phyloP scores from a whole-genome alignment of 441 rosid genomes.

The Viola pubescens region DNA sequence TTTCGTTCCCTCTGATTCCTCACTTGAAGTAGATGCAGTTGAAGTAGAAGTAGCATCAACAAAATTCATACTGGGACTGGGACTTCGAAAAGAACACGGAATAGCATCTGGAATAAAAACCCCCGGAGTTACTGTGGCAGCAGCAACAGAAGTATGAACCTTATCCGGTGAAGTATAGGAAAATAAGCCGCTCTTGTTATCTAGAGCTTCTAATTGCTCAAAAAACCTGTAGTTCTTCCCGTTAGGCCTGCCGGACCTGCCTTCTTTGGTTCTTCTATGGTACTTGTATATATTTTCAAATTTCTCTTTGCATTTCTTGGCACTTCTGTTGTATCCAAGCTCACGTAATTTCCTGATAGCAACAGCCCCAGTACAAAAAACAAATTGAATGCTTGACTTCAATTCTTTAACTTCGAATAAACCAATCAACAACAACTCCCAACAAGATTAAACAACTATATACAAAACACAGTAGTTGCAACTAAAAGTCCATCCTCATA shows the following conservation, averaged over 20 bases:
- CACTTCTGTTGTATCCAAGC: conserved; percentile 46
- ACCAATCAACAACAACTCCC: conserved; percentile 15
- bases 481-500: neutral
- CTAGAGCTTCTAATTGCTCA: conserved; percentile 53
- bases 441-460: conserved; percentile 5
- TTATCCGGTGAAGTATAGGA: conserved; percentile 21
- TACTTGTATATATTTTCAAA: conserved; percentile 61
- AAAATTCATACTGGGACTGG: conserved; percentile 18
- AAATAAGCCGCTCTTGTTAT: conserved; percentile 19
- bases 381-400: conserved; percentile 9
- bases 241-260: conserved; percentile 27
- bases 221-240: conserved; percentile 50
- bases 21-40: conserved; percentile 27
- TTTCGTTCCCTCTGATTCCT: conserved; percentile 28
- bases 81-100: conserved; percentile 23
- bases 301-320: conserved; percentile 70
- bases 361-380: conserved; percentile 16
- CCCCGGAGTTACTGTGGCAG: conserved; percentile 18
- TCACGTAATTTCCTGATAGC: conserved; percentile 41
- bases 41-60: conserved; percentile 28
- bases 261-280: conserved; percentile 56
- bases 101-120: conserved; percentile 17
- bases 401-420: conserved; percentile 7
- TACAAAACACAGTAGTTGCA: conserved; percentile 1
- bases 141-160: conserved; percentile 14